A percentile compares a stretch with the other conserved stretches of the same genome.
Conservation (phyloP, 495 filamentous ascomycete genomes). For the Lichenothelia convexa region DNA sequence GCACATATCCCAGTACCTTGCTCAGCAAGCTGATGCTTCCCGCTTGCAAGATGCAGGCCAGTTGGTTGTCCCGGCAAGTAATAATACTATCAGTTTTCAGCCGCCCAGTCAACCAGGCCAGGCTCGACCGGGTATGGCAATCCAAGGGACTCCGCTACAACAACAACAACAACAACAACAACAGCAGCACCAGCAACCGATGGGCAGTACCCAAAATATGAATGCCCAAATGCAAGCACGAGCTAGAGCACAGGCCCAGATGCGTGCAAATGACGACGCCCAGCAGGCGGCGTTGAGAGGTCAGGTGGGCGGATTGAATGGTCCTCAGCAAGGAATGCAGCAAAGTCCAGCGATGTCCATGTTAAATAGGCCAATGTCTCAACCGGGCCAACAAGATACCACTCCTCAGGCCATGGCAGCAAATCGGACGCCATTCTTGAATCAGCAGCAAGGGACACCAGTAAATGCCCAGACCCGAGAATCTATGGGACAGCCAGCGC, state of each 20-base stretch:
- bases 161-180: conserved; percentile 18
- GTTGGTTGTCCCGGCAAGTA: conserved; percentile 47
- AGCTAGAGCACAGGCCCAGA: conserved; percentile 17
- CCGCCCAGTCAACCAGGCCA: conserved; percentile 21
- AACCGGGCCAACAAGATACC: conserved; percentile 14
- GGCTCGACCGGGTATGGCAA: conserved; percentile 25
- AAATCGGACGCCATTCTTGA: too few species aligned
- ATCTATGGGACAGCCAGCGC: too few species aligned
- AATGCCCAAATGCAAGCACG: conserved; percentile 18
- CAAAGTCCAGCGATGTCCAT: conserved; percentile 40
- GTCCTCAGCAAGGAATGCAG: conserved; percentile 26
- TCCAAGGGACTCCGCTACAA: conserved; percentile 26
- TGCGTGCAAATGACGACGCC: conserved; percentile 29
- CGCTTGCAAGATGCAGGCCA: conserved; percentile 48
- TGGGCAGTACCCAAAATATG: conserved; percentile 18
- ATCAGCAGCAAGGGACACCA: too few species aligned
- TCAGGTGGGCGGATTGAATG: conserved; percentile 26
- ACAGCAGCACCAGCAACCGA: conserved; percentile 23
- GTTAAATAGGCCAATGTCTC: conserved; percentile 38
- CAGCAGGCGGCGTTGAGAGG: conserved; percentile 24
- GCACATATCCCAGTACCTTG: conserved; percentile 37
- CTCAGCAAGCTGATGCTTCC: conserved; percentile 42
- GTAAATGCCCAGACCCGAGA: too few species aligned
- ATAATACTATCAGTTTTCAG: conserved; percentile 30
- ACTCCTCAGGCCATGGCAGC: too few species aligned